Evolutionary conservation across 2,329 filamentous ascomycete species (phyloP), one percentile per base, ranked within the genome.

Genomic region (Parastagonospora avenae): DNA sequence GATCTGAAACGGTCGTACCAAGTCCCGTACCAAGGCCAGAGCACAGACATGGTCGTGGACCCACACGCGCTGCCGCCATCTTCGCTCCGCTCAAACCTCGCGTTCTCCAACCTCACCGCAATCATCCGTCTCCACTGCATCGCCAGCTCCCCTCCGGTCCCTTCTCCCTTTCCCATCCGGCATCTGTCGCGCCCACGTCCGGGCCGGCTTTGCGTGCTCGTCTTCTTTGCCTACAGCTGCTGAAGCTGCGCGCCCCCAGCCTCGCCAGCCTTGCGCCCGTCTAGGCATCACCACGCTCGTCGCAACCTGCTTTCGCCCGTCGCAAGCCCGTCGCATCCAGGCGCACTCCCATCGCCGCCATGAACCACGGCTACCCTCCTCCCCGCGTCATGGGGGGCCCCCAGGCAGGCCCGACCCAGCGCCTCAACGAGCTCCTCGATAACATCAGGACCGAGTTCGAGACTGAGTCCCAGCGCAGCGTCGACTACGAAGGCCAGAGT

Each of bases 401-500:
- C 55, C 71, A 71, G 46, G 66, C 59, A 60, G 84, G 81, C 60
- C 87, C 85, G 61, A 87, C 89, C 53, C 83, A 81, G 77, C 91
- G 94, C 63, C 82, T 97, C 66, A 91, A 89, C 63, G 93, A 99
- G 81, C 85, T 97, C 59, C 83, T 99, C 70, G 93, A 97, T 50
- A 89, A 92, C 73, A 85, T 99, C 66, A 87, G 93, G 70, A 83
- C 85, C 68, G 94, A 99, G 76, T 97, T 97, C 64, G 93, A 97
- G 62, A 87, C 82, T 54, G 90, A 95, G 74, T 83, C 88, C 64
- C 86, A 90, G 60, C 86, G 90, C 64, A 89, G 86, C 60, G 91
- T 91, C 72, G 90, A 91, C 65, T 95, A 92, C 73, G 93, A 99
- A 73, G 90, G 93, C 74, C 92, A 96, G 74, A 89, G 93, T 97